Percentiles rank a stretch among this genome's conserved stretches.
Conservation (phyloP, 2,329 filamentous ascomycete species). For the Pyrenochaeta sp. region DNA sequence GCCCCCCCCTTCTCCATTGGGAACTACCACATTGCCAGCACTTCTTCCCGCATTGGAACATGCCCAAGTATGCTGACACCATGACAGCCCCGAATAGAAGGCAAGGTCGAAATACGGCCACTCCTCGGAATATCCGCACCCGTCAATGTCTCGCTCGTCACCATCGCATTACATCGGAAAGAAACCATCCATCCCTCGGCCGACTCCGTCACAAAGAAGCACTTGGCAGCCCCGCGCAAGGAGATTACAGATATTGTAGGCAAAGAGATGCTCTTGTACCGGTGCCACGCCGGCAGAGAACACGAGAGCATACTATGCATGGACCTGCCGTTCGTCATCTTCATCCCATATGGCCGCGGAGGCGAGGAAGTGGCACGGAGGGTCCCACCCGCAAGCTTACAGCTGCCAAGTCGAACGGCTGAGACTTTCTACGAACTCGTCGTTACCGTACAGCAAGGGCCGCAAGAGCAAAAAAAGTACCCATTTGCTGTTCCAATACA, state of each 20-base stretch:
- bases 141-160: conserved; percentile 89
- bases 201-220: conserved; percentile 91
- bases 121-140: conserved; percentile 85
- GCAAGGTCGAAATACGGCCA: conserved; percentile 95
- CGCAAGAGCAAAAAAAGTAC: conserved; percentile 87
- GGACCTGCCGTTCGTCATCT: conserved; percentile 96
- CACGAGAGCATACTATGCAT: conserved; percentile 90
- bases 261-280: conserved; percentile 92
- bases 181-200: conserved; percentile 97
- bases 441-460: conserved; percentile 92
- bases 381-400: conserved; percentile 90
- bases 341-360: conserved; percentile 92
- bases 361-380: conserved; percentile 89
- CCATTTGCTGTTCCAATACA: conserved; percentile 89
- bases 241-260: conserved; percentile 93
- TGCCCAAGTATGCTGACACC: conserved; percentile 30
- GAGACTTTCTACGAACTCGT: conserved; percentile 98
- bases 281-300: conserved; percentile 83
- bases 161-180: conserved; percentile 89
- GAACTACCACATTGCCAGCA: conserved; percentile 3
- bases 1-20: conserved; percentile 4
- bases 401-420: conserved; percentile 89
- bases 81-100: conserved; percentile 88
- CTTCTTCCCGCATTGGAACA: conserved; percentile 10
- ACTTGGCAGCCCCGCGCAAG: conserved; percentile 86